Evolutionary conservation across 2,329 filamentous ascomycete species (phyloP).

Genomic region (Curvularia eragrostidis): DNA sequence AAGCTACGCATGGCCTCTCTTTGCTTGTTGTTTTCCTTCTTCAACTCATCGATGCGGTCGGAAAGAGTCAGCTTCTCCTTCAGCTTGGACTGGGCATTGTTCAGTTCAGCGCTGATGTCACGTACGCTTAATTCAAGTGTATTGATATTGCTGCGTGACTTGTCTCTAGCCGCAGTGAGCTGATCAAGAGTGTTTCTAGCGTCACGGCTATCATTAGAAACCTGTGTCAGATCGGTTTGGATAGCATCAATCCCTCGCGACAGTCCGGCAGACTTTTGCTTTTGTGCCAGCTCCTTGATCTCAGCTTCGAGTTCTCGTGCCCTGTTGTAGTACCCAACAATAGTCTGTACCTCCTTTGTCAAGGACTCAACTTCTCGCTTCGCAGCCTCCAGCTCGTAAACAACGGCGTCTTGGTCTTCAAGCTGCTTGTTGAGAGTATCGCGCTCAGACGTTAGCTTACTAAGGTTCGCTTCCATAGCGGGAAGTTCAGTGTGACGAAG

Average conservation of each 20-base stretch:
- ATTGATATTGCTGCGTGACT: slow-evolving; percentile 70
- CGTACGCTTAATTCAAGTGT: slow-evolving; percentile 78
- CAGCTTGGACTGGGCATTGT: slow-evolving; percentile 72
- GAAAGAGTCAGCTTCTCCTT: slow-evolving; percentile 79
- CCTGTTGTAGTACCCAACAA: slow-evolving; percentile 74
- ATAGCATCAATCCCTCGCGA: slow-evolving; percentile 82
- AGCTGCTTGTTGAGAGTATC: slow-evolving; percentile 50
- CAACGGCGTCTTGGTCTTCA: slow-evolving; percentile 70
- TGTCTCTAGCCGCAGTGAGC: slow-evolving; percentile 73
- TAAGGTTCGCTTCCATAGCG: slow-evolving; percentile 67
- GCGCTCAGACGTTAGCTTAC: slow-evolving; percentile 54
- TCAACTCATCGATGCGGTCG: slow-evolving; percentile 75
- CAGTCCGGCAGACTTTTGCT: slow-evolving; percentile 71
- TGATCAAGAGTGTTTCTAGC: slow-evolving; percentile 70
- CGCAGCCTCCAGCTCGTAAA: slow-evolving; percentile 67
- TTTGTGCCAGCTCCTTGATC: slow-evolving; percentile 75
- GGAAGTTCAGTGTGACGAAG: slow-evolving; percentile 74
- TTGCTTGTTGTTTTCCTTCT: slow-evolving; percentile 70
- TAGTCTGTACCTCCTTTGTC: slow-evolving; percentile 75
- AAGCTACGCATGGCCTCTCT: slow-evolving; percentile 71
- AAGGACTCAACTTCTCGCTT: slow-evolving; percentile 78
- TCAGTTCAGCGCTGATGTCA: slow-evolving; percentile 76
- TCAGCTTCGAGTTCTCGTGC: slow-evolving; percentile 74
- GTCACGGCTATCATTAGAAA: slow-evolving; percentile 70
- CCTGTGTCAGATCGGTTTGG: slow-evolving; percentile 72